Evolutionary conservation across 768 basidiomycete genomes (phyloP).

Genomic region (Tephrocybe sp.): DNA sequence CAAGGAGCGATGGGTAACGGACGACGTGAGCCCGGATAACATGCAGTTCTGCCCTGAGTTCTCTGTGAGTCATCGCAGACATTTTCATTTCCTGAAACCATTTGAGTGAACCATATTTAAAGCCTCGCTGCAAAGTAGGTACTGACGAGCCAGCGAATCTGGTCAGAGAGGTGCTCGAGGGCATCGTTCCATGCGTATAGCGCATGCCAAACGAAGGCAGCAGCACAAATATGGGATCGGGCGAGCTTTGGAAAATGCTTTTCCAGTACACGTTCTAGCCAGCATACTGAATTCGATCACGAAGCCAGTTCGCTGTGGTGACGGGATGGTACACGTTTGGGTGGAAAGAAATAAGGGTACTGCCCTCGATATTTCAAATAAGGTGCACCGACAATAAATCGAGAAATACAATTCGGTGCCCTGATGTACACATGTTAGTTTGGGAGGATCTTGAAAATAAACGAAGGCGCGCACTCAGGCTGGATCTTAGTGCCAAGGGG

Average conservation of each 20-base stretch:
- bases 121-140: not conserved
- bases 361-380: conserved; percentile 39
- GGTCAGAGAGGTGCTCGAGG: conserved; percentile 20
- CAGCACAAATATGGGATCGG: conserved; percentile 24
- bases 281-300: conserved; percentile 46
- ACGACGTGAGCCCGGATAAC: conserved; percentile 51
- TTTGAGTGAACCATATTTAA: not conserved
- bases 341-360: conserved; percentile 51
- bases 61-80: conserved; percentile 34
- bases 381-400: conserved; percentile 50
- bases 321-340: conserved; percentile 34
- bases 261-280: conserved; percentile 29
- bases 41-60: conserved; percentile 47
- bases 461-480: conserved; percentile 19
- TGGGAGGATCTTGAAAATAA: not conserved
- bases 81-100: conserved; percentile 39
- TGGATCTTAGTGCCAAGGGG: conserved; percentile 32
- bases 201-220: conserved; percentile 24
- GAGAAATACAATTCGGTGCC: conserved; percentile 33
- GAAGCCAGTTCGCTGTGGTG: conserved; percentile 39
- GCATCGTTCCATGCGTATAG: conserved; percentile 26
- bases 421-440: conserved; percentile 12
- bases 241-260: conserved; percentile 19
- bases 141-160: conserved; percentile 22
- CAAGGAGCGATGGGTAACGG: conserved; percentile 45